Percentiles rank a stretch among this genome's conserved stretches.
phyloP scores from a whole-genome alignment of 2,329 filamentous ascomycete genomes.

The Simplicillium aogashimaense region DNA sequence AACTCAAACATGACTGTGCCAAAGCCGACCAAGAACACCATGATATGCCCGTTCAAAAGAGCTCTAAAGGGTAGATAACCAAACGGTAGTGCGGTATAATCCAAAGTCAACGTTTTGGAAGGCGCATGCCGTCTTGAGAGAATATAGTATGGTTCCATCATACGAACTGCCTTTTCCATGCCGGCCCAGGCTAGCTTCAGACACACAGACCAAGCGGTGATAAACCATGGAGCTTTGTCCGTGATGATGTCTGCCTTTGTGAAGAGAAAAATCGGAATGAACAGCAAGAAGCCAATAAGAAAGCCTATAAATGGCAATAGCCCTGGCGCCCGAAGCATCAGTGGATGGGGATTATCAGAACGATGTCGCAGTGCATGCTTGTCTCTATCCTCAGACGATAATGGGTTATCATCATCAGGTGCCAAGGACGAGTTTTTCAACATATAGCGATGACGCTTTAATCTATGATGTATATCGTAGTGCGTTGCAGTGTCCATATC shows the following conservation, averaged over 20 bases:
- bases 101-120: slow-evolving; percentile 55
- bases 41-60: slow-evolving; percentile 50
- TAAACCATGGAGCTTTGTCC: slow-evolving; percentile 52
- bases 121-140: slow-evolving; percentile 57
- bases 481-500: slow-evolving; percentile 59
- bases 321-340: slow-evolving; percentile 54
- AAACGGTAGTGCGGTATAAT: slow-evolving; percentile 65
- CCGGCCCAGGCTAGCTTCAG: slow-evolving; percentile 61
- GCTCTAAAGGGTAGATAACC: slow-evolving; percentile 54
- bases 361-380: slow-evolving; percentile 38
- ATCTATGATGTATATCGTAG: slow-evolving; percentile 54
- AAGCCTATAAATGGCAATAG: slow-evolving; percentile 51
- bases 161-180: slow-evolving; percentile 58
- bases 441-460: slow-evolving; percentile 58
- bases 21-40: slow-evolving; percentile 59
- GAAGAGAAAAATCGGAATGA: slow-evolving; percentile 56
- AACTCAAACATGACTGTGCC: slow-evolving; percentile 66
- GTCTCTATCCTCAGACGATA: slow-evolving; percentile 30
- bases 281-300: slow-evolving; percentile 43
- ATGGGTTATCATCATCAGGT: slow-evolving; percentile 44
- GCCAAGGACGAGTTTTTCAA: slow-evolving; percentile 62
- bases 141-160: slow-evolving; percentile 67
- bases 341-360: slow-evolving; percentile 54
- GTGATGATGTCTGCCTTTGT: slow-evolving; percentile 42
- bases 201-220: slow-evolving; percentile 55